These are phyloP conservation scores for Hypholoma fasciculare DNA, from an alignment of 768 basidiomycete species.

Conservation along the genomic window DNA sequence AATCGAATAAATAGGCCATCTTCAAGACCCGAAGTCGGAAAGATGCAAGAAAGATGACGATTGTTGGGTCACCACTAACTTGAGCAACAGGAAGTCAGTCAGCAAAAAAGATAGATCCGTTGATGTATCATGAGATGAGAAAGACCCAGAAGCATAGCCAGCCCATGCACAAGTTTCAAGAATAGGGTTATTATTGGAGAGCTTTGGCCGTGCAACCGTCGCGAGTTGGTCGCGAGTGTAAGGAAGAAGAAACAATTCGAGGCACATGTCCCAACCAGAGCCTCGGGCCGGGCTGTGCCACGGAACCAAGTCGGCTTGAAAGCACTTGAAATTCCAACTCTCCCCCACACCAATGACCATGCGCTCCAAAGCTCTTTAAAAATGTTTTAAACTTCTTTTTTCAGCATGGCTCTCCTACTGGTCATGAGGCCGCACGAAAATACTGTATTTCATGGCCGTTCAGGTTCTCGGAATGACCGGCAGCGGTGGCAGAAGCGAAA, in stretches of 20 bases:
- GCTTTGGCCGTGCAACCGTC: background rate
- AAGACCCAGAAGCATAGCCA: background rate
- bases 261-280: background rate
- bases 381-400: background rate
- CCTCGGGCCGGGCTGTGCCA: no score
- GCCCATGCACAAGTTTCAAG: background rate
- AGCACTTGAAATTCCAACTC: background rate
- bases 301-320: no score
- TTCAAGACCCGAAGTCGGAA: background rate
- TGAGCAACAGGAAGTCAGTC: background rate
- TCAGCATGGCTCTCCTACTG: background rate
- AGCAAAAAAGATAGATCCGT: background rate
- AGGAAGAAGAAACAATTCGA: background rate
- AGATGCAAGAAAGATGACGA: background rate
- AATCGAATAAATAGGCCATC: conserved; percentile 1
- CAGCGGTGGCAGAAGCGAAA: background rate
- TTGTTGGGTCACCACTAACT: background rate
- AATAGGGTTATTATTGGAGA: background rate
- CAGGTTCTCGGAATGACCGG: background rate
- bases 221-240: background rate
- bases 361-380: background rate
- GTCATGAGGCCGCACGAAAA: background rate
- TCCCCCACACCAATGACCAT: background rate
- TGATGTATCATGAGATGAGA: background rate
- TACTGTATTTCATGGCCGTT: background rate